Base-by-base conservation (phyloP, 352 stramenopile species). In the Phytophthora litchii region DNA sequence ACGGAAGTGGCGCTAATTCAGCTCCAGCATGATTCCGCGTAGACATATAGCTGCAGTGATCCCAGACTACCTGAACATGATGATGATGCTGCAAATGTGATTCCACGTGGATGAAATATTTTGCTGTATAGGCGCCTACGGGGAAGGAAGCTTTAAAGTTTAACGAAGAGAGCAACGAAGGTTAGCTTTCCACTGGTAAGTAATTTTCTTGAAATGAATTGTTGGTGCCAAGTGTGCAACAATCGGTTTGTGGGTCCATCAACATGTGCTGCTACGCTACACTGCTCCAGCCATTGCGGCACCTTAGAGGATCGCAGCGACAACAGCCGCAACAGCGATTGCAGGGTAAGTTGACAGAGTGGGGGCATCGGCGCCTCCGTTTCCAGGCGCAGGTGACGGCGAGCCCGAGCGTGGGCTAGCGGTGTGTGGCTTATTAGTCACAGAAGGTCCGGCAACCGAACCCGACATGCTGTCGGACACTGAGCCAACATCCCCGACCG, bases 1-100 rank as follows among this genome's bases (percentile, higher is more conserved):
- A 79, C 66, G 1, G 82, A 89, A 59, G 82, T 91, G 17, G 82
- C 78, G 40, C 56, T 86, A 16, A 86, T 85, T 59, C 82, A 91
- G 63, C 67, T 89, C 21, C 72, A 76, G 40, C 73, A 87, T 19
- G 82, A 91, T 56, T 80, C 64, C 12, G 31, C 55, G 19, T 59
- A 60, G 42, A 51, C 9, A 19, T 46, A 54, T 70, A 65, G 27
- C 61, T 31, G 55, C 35, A 65, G 23, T 10, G 31, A 23, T 37
- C 14, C 16, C 35, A 37, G 36, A 27, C 27, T 31, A 45, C 21
- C 37, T 71, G 53, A 68, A 62, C 27, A 67, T 42, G 49, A 68
- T 58, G 53, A 10, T 29, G 47, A 42, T 64, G 31, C 47, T 65
- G 41, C 37, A 34, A 44, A 37, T 70, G 34, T 52, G 36, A n/a